Base-by-base conservation (phyloP, 2,329 filamentous ascomycete species). In the Raffaelea deltoideospora region DNA sequence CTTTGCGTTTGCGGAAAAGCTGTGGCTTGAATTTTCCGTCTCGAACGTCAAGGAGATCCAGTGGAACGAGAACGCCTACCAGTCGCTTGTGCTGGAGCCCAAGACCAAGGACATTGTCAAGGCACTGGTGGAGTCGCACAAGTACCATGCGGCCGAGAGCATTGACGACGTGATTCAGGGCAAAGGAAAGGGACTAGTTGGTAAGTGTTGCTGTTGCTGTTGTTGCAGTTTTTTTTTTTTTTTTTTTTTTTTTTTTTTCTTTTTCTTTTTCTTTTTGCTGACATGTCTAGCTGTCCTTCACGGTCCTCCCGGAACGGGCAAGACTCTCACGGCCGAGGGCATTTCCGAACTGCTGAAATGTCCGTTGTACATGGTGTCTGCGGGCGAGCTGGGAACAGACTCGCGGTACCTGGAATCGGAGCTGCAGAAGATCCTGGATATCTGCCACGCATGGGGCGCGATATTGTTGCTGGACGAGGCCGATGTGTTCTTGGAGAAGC, bases 21-120 rank as follows among this genome's bases (percentile, higher is more conserved):
- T 84, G 10, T 95, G 86, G 87, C 69, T 93, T 1, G 84, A 94
- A 53, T 85, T 94, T 48, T 77, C 76, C 0, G 77, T 95, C 17
- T 82, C 79, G 0, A 76, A 78, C 1, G 69, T 94, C 43, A 70
- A 72, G 31, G 80, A 92, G 4, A 88, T 94, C 43, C 68, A 76
- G 26, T 94, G 82, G 82, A 88, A 93, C 48, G 73, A 81, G 30
- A 68, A 74, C 13, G 86, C 86, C 0, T 94, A 90, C 56, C 73
- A 81, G 34, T 86, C 79, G 0, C 64, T 94, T 22, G 84, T 94
- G 1, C 64, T 94, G 0, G 63, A 72, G 47, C 53, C 64, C 3
- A 64, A 67, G 45, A 73, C 65, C 15, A 74, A 76, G 48, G 67
- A 69, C 22, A 72, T 83, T 35, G 79, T 93, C 45, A 81, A 78